phyloP scores from a whole-genome alignment of 176 grass and related monocot genomes.

The Triticum dicoccoides region DNA sequence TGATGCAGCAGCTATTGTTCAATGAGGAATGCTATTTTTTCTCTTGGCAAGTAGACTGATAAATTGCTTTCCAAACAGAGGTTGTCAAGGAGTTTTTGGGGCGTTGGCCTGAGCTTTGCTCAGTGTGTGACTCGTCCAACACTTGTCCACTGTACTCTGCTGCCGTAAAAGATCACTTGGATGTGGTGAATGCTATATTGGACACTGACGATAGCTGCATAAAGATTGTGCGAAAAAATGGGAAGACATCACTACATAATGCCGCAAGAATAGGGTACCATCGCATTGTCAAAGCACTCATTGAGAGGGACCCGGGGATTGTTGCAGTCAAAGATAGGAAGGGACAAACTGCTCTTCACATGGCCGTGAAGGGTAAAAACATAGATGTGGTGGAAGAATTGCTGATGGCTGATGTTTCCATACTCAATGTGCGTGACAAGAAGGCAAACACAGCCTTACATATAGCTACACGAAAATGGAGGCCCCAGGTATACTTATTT shows the following conservation, averaged over 20 bases:
- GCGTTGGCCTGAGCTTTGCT: conserved; percentile 67
- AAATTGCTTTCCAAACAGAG: conserved; percentile 33
- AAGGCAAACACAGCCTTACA: conserved; percentile 94
- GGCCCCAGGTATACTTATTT: conserved; percentile 73
- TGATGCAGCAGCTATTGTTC: neutral
- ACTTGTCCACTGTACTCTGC: conserved; percentile 91
- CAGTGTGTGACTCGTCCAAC: conserved; percentile 70
- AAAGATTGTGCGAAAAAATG: conserved; percentile 85
- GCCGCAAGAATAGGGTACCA: conserved; percentile 79
- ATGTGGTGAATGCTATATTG: conserved; percentile 86
- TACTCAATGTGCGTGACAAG: conserved; percentile 90
- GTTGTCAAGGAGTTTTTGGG: conserved; percentile 79
- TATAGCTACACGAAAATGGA: conserved; percentile 98
- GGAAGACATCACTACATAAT: conserved; percentile 86
- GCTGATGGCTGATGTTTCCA: conserved; percentile 76
- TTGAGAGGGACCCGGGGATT: conserved; percentile 72
- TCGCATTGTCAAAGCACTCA: conserved; percentile 71
- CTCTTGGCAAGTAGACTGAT: neutral
- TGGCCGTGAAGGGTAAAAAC: conserved; percentile 97
- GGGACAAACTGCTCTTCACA: conserved; percentile 97
- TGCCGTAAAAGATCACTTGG: conserved; percentile 82
- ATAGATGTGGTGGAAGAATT: conserved; percentile 90
- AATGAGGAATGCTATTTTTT: neutral
- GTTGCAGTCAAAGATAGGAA: conserved; percentile 87
- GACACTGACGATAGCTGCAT: conserved; percentile 52